Percentiles rank a stretch among this genome's conserved stretches.
Conservation (phyloP, 192 early-diverging fungal species). For the Coemansia sp. region DNA sequence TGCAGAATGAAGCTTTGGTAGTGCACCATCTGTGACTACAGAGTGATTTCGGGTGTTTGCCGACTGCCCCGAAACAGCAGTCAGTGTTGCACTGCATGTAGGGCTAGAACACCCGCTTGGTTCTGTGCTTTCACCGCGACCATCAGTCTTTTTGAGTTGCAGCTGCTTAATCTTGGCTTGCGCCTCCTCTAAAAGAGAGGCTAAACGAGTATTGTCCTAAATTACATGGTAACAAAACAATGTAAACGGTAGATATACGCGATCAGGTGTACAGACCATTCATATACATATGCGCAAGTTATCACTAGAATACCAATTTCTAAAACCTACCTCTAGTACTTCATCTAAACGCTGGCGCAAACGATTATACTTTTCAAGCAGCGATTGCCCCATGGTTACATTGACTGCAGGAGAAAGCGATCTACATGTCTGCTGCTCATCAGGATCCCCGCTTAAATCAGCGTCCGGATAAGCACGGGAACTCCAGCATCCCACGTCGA, state of each 20-base stretch:
- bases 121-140: background rate
- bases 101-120: background rate
- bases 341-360: conserved; percentile 27
- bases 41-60: background rate
- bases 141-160: conserved; percentile 4
- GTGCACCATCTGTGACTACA: background rate
- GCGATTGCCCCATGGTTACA: background rate
- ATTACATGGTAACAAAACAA: background rate
- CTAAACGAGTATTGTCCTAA: conserved; percentile 37
- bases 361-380: conserved; percentile 10
- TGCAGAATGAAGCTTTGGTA: background rate
- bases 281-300: background rate
- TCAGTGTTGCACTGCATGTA: background rate
- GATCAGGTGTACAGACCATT: background rate
- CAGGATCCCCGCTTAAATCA: too few relatives aligned
- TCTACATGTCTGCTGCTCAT: background rate
- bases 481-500: too few relatives aligned
- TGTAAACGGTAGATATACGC: background rate
- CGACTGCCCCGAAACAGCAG: background rate
- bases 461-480: too few relatives aligned
- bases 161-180: conserved; percentile 20
- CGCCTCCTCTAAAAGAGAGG: conserved; percentile 22
- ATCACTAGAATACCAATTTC: too few relatives aligned
- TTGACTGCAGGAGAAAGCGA: background rate
- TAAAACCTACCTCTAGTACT: conserved; percentile 28